Evolutionary conservation across 257 asterid genomes (phyloP).

Genomic region (Nicotiana tomentosiformis): DNA sequence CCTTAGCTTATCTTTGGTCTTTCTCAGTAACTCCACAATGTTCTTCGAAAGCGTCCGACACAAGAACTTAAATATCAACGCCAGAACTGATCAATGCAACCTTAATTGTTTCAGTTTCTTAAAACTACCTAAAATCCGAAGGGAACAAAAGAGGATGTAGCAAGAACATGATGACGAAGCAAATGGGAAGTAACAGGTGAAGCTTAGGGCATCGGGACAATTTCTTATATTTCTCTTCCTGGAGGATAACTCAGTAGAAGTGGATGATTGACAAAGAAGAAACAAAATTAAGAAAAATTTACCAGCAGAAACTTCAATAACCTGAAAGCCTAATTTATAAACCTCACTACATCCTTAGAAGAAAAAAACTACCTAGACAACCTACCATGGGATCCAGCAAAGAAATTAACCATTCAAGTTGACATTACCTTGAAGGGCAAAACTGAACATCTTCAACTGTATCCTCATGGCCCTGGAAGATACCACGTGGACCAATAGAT

Average conservation of each 20-base stretch:
- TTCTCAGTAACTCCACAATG: neutral
- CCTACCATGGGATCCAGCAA: neutral
- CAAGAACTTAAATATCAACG: neutral
- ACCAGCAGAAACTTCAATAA: neutral
- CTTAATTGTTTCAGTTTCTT: neutral
- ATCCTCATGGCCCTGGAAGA: constrained; percentile 82
- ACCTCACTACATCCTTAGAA: neutral
- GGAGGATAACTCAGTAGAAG: neutral
- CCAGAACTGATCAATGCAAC: neutral
- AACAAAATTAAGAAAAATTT: neutral
- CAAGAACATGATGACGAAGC: neutral
- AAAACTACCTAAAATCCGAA: neutral
- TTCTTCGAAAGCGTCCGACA: neutral
- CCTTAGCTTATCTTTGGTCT: neutral
- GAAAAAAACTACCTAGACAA: neutral
- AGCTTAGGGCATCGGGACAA: neutral
- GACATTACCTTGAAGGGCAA: constrained; percentile 84
- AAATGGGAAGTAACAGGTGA: neutral
- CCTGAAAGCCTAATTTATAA: neutral
- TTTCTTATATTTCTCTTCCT: neutral
- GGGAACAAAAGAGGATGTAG: neutral
- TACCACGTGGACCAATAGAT: constrained; percentile 85
- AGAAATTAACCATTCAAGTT: neutral
- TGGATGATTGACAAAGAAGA: neutral
- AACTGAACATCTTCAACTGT: constrained; percentile 98